phyloP scores from a whole-genome alignment of 2,329 filamentous ascomycete species.

The Teratosphaeria pseudoeucalypti region DNA sequence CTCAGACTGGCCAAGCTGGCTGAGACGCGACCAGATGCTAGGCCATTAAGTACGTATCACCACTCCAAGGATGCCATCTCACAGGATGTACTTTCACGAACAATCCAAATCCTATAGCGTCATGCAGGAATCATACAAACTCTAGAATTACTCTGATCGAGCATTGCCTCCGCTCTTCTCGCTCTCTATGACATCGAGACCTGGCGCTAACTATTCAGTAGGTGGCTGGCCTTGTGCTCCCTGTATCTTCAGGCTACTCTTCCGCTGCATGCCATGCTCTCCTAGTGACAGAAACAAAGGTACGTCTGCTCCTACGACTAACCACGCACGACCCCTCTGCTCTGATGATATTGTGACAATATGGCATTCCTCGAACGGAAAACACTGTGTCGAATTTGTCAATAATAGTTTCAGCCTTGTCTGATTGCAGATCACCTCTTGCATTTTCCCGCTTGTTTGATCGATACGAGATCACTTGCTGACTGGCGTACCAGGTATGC shows the following conservation, averaged over 20 bases:
- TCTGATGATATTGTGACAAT: constrained; percentile 53
- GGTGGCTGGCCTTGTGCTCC: background rate
- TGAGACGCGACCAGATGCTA: background rate
- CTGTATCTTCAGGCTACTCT: background rate
- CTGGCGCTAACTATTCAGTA: background rate
- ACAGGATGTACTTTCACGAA: constrained; percentile 28
- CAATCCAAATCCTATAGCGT: constrained; percentile 50
- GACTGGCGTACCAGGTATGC: constrained; percentile 9
- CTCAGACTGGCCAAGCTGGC: no score
- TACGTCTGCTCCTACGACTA: constrained; percentile 1
- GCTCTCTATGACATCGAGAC: background rate
- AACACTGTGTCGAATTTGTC: constrained; percentile 54
- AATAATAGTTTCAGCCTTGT: constrained; percentile 59
- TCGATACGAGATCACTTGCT: constrained; percentile 19
- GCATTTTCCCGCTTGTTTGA: constrained; percentile 12
- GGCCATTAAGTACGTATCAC: background rate
- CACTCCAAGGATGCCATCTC: background rate
- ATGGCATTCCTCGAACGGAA: constrained; percentile 61
- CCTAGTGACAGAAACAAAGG: constrained; percentile 5
- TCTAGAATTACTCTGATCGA: constrained; percentile 49
- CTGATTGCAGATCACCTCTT: constrained; percentile 35
- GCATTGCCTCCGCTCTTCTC: background rate
- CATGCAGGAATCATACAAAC: constrained; percentile 41
- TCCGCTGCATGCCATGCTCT: background rate
- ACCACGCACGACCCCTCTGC: constrained; percentile 12